Percentiles rank a stretch among this genome's conserved stretches.
Evolutionary conservation across 108 stramenopile genomes (phyloP).

Genomic region (Mayamaea pseudoterrestris): DNA sequence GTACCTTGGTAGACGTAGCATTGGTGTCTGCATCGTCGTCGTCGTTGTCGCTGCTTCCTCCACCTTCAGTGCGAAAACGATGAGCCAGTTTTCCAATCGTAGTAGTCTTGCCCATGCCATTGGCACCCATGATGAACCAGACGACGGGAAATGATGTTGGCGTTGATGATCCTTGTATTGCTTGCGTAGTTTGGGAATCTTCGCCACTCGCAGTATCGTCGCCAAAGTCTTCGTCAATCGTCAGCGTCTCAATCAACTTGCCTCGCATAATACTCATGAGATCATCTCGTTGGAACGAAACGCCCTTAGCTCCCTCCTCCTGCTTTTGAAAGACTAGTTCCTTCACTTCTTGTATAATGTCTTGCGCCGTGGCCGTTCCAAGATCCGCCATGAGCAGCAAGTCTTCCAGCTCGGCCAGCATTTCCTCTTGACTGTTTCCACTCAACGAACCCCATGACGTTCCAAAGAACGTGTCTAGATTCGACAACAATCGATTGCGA

Average conservation of each 20-base stretch:
- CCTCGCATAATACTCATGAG: constrained; percentile 67
- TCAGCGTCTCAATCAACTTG: constrained; percentile 61
- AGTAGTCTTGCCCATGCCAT: constrained; percentile 88
- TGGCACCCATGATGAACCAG: constrained; percentile 73
- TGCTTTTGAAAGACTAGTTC: too few species aligned
- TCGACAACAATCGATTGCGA: constrained; percentile 52
- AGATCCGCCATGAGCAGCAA: constrained; percentile 71
- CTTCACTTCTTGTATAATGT: constrained; percentile 65
- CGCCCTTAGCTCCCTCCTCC: constrained; percentile 20
- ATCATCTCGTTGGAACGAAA: constrained; percentile 55
- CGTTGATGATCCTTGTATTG: constrained; percentile 42
- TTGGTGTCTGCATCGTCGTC: too few species aligned
- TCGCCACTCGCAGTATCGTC: constrained; percentile 1
- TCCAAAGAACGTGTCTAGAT: constrained; percentile 47
- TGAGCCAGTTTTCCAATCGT: constrained; percentile 79
- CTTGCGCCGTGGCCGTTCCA: constrained; percentile 61
- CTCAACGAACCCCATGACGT: too few species aligned
- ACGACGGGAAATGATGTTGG: constrained; percentile 42
- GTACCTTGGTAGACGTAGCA: constrained; percentile 76
- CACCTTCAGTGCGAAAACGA: constrained; percentile 62
- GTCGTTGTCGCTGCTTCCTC: too few species aligned
- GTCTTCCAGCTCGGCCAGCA: constrained; percentile 63
- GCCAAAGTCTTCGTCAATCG: too few species aligned
- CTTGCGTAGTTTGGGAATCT: constrained; percentile 8
- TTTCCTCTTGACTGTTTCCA: constrained; percentile 23